Evolutionary conservation across 192 early-diverging fungal genomes (phyloP).

Genomic region (Backusella morwellensis): DNA sequence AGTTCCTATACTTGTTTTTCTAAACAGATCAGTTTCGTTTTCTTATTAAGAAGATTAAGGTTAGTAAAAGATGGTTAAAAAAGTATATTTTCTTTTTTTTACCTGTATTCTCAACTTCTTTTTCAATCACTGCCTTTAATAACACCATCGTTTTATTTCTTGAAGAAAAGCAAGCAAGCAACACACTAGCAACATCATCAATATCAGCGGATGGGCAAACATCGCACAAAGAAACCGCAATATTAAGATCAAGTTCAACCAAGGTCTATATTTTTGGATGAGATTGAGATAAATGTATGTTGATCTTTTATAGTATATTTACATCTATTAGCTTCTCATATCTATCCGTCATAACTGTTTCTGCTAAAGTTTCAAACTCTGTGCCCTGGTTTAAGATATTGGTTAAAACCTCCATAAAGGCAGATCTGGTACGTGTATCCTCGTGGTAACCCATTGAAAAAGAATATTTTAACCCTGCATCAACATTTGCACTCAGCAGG

Average conservation of each 20-base stretch:
- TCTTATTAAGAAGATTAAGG: neutral
- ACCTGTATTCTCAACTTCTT: conserved; percentile 72
- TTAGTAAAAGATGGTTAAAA: neutral
- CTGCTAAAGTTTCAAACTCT: conserved; percentile 63
- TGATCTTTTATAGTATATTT: conserved; percentile 8
- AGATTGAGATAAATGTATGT: neutral
- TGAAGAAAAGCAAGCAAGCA: conserved; percentile 70
- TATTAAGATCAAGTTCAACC: conserved; percentile 57
- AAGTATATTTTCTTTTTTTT: conserved; percentile 1
- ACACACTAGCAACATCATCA: conserved; percentile 69
- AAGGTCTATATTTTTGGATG: conserved; percentile 35
- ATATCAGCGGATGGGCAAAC: conserved; percentile 70
- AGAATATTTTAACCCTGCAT: conserved; percentile 76
- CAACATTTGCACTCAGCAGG: conserved; percentile 78
- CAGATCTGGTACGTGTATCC: conserved; percentile 69
- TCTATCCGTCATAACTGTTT: conserved; percentile 56
- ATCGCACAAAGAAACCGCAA: conserved; percentile 71
- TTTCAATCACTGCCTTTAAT: conserved; percentile 63
- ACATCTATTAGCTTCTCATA: conserved; percentile 64
- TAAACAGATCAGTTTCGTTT: conserved; percentile 67
- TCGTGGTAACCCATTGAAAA: conserved; percentile 77
- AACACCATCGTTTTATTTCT: conserved; percentile 55
- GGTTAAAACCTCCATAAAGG: conserved; percentile 81
- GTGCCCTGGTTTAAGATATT: conserved; percentile 72
- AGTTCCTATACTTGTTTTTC: conserved; percentile 78